Percentiles rank a stretch among this genome's conserved stretches.
Evolutionary conservation across 345 rosid genomes (phyloP).

Genomic region (Salix udensis): DNA sequence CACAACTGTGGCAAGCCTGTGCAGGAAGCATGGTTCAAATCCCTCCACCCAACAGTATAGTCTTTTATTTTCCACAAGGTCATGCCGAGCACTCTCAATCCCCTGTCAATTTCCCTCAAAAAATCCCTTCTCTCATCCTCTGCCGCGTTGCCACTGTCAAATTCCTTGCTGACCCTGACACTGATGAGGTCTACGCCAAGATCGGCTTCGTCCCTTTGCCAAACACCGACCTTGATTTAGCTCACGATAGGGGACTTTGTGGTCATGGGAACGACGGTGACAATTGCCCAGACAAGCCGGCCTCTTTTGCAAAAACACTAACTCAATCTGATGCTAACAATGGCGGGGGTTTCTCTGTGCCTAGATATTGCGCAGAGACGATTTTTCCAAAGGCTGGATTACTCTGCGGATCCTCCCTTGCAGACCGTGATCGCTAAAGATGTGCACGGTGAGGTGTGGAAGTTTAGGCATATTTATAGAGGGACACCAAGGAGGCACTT

Average conservation of each 20-base stretch:
- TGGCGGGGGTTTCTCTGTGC: constrained; percentile 98
- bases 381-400: constrained; percentile 27
- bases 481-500: constrained; percentile 35
- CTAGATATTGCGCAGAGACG: constrained; percentile 90
- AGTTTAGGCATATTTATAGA: constrained; percentile 30
- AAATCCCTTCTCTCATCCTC: constrained; percentile 10
- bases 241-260: constrained; percentile 18
- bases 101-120: constrained; percentile 13
- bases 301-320: constrained; percentile 88
- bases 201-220: constrained; percentile 17
- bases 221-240: constrained; percentile 23
- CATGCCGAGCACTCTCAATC: constrained; percentile 28
- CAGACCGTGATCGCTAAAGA: constrained; percentile 48
- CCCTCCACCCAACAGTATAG: constrained; percentile 19
- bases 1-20: constrained; percentile 32
- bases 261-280: background rate
- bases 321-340: constrained; percentile 98
- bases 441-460: constrained; percentile 30
- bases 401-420: constrained; percentile 62
- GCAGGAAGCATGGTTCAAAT: constrained; percentile 30
- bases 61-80: constrained; percentile 32
- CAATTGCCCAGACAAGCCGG: constrained; percentile 34
- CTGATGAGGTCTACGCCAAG: constrained; percentile 27
- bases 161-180: constrained; percentile 21
- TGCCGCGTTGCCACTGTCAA: constrained; percentile 19